Evolutionary conservation across 1,284 basidiomycete species (phyloP).

Genomic region (Jaminaea rosea): DNA sequence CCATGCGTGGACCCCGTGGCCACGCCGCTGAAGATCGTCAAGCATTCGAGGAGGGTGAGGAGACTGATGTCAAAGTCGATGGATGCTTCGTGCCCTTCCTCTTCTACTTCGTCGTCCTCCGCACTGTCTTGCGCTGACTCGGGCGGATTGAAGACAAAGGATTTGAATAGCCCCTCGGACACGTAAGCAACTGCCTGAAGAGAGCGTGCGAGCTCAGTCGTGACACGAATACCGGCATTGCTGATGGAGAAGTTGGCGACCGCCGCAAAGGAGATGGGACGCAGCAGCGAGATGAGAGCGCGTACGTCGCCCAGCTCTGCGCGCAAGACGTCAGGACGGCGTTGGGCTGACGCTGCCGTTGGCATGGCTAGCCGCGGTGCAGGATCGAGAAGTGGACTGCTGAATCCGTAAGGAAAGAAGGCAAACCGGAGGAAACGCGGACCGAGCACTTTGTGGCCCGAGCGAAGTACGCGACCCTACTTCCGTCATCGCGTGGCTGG

Average conservation of each 20-base stretch:
- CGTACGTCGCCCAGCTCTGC: slow-evolving; percentile 70
- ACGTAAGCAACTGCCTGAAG: slow-evolving; percentile 77
- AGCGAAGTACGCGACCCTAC: too few relatives aligned
- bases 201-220: slow-evolving; percentile 75
- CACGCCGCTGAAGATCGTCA: slow-evolving; percentile 84
- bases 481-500: too few relatives aligned
- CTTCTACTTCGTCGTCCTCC: slow-evolving; percentile 11
- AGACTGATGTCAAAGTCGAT: slow-evolving; percentile 70
- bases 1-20: too few relatives aligned
- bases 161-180: slow-evolving; percentile 66
- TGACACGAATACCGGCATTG: slow-evolving; percentile 64
- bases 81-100: slow-evolving; percentile 35
- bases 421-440: too few relatives aligned
- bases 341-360: too few relatives aligned
- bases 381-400: too few relatives aligned
- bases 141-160: slow-evolving; percentile 54
- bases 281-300: slow-evolving; percentile 63
- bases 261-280: slow-evolving; percentile 67
- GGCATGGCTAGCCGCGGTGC: too few relatives aligned
- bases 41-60: slow-evolving; percentile 70
- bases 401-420: too few relatives aligned
- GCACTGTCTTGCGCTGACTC: neutral
- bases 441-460: too few relatives aligned
- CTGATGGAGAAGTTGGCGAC: slow-evolving; percentile 71
- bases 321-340: neutral